Evolutionary conservation across 2,329 filamentous ascomycete species (phyloP).

Genomic region (Plectosphaerella sp.): DNA sequence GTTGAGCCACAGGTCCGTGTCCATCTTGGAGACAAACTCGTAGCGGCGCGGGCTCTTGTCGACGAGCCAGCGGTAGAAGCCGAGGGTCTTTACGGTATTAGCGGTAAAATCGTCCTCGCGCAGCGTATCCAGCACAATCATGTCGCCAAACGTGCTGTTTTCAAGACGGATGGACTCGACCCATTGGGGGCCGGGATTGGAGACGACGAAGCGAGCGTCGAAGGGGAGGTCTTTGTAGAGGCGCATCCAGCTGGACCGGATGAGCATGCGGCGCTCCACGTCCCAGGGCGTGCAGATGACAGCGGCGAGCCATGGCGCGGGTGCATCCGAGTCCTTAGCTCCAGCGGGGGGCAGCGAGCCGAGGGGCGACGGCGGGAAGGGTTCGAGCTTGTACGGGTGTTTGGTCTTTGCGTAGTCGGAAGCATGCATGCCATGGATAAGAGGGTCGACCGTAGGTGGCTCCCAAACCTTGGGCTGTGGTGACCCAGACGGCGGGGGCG

Average conservation of each 20-base stretch:
- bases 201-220: slow-evolving; percentile 23
- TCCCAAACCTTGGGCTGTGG: not conserved
- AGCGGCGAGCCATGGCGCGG: slow-evolving; percentile 20
- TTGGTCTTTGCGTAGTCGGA: slow-evolving; percentile 2
- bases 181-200: slow-evolving; percentile 22
- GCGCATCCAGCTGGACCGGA: slow-evolving; percentile 25
- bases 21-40: slow-evolving; percentile 26
- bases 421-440: slow-evolving; percentile 9
- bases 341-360: not conserved
- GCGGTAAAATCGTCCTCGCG: slow-evolving; percentile 23
- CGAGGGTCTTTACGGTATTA: slow-evolving; percentile 27
- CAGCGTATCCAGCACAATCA: slow-evolving; percentile 26
- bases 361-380: slow-evolving; percentile 19
- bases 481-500: too few species aligned
- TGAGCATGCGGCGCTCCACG: slow-evolving; percentile 21
- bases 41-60: slow-evolving; percentile 13
- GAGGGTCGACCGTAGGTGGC: slow-evolving; percentile 5
- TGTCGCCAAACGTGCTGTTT: slow-evolving; percentile 26
- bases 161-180: slow-evolving; percentile 18
- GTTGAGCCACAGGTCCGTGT: slow-evolving; percentile 26
- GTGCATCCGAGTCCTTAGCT: not conserved
- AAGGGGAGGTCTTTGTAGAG: slow-evolving; percentile 22
- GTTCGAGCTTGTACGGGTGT: slow-evolving; percentile 11
- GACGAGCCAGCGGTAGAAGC: slow-evolving; percentile 25
- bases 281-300: slow-evolving; percentile 23